Conservation (phyloP, 495 filamentous ascomycete genomes). For the Pyrenula aspistea region DNA sequence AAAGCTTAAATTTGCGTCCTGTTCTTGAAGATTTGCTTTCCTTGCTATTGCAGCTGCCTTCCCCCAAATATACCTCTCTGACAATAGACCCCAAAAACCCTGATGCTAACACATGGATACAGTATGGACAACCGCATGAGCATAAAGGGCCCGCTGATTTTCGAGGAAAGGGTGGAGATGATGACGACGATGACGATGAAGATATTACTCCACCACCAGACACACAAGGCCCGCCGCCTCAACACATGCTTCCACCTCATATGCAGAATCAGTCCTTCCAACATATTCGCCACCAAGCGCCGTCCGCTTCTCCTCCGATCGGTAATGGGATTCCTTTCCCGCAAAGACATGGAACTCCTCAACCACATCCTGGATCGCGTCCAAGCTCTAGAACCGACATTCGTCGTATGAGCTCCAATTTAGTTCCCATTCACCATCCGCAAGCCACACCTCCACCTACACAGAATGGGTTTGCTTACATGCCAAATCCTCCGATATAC, state of each 20-base stretch:
- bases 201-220: conserved; percentile 53
- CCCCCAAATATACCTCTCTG: too few relatives aligned
- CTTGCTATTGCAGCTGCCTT: not conserved
- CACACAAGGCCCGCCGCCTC: conserved; percentile 35
- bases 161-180: conserved; percentile 66
- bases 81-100: too few relatives aligned
- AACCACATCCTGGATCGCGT: conserved; percentile 62
- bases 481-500: conserved; percentile 77
- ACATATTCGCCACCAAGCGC: conserved; percentile 70
- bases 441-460: conserved; percentile 49
- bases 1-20: not conserved
- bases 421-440: conserved; percentile 46
- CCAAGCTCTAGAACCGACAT: conserved; percentile 74
- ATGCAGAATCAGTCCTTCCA: conserved; percentile 65
- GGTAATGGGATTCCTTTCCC: conserved; percentile 63
- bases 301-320: conserved; percentile 84
- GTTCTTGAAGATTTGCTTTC: conserved; percentile 14
- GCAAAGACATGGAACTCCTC: conserved; percentile 66
- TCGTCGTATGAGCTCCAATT: conserved; percentile 62
- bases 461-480: conserved; percentile 71
- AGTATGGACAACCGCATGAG: conserved; percentile 89
- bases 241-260: conserved; percentile 59
- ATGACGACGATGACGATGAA: conserved; percentile 84
- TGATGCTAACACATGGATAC: conserved; percentile 2
- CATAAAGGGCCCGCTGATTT: conserved; percentile 95